These are phyloP conservation scores for Fusarium napiforme DNA, from an alignment of 2,329 filamentous ascomycete species.

Conservation along the genomic window DNA sequence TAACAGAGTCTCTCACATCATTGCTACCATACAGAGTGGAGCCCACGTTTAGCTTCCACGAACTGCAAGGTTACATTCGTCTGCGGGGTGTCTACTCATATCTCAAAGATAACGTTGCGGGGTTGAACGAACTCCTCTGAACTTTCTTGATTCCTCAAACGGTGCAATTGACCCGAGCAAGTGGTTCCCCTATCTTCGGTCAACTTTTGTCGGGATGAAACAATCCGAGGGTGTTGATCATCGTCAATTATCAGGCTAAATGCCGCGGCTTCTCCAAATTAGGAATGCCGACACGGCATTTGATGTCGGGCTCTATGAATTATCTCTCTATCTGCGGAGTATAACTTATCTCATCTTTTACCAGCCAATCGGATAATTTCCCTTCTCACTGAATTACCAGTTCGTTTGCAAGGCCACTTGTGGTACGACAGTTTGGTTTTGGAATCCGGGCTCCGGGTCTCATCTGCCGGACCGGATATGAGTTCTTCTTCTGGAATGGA, in stretches of 20 bases:
- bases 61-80: not conserved
- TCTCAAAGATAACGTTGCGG: not conserved
- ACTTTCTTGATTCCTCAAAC: too few relatives aligned
- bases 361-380: not conserved
- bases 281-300: not conserved
- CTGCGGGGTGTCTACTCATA: not conserved
- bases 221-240: not conserved
- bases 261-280: not conserved
- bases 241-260: not conserved
- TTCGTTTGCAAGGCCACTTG: rapidly evolving
- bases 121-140: not conserved
- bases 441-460: not conserved
- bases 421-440: not conserved
- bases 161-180: not conserved
- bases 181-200: not conserved
- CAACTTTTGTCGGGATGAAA: not conserved
- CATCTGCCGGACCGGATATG: not conserved
- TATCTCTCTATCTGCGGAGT: not conserved
- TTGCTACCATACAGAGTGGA: not conserved
- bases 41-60: not conserved
- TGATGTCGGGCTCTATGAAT: not conserved
- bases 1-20: too few relatives aligned
- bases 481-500: not conserved
- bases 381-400: rapidly evolving
- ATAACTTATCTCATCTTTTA: not conserved